Evolutionary conservation across 2,329 filamentous ascomycete genomes (phyloP), one percentile per base, ranked within the genome.

Genomic region (Colletotrichum falcatum): DNA sequence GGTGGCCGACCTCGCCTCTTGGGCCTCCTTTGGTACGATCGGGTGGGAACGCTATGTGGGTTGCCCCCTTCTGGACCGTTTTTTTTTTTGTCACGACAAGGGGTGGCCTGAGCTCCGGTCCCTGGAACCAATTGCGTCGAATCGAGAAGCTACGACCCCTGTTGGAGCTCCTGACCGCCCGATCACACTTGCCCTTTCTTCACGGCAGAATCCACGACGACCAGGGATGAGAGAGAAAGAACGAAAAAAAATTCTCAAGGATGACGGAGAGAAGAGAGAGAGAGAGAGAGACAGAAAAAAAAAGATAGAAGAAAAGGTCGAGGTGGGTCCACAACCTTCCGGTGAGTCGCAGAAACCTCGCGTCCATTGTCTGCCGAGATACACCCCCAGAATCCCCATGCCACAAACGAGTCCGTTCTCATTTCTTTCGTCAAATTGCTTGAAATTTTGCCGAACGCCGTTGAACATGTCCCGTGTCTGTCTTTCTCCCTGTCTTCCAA

Each of bases 41-140:
- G 48, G 48, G 60, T 62, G 60, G 55, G 26, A 6, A 37, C 44
- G n/a, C 28, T 49, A 11, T 5, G 26, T 33, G 42, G 61, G 26
- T 55, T 42, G n/a, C 49, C 37, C 44, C 39, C 63, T 42, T 42
- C 39, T 56, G 56, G 67, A 33, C 62, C 59, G 62, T 61, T 60
- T 42, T 46, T 16, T 11, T 20, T 1, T 35, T 11, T 11, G 56
- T 53, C 61, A 20, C n/a, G 48, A 49, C 48, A 30, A 28, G 44
- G 44, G 49, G 51, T 67, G 68, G 68, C 59, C 68, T 44, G 64
- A 71, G 68, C 68, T 71, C 53, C 58, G 16, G 64, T 30, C 20
- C 18, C 59, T 44, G 53, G 64, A 26, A 33, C 44, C 68, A 68
- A 63, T 71, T 62, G 46, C 46, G 44, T 44, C 33, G 23, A 46